phyloP scores from a whole-genome alignment of 1,139 yeast species.

The Scheffersomyces titani region DNA sequence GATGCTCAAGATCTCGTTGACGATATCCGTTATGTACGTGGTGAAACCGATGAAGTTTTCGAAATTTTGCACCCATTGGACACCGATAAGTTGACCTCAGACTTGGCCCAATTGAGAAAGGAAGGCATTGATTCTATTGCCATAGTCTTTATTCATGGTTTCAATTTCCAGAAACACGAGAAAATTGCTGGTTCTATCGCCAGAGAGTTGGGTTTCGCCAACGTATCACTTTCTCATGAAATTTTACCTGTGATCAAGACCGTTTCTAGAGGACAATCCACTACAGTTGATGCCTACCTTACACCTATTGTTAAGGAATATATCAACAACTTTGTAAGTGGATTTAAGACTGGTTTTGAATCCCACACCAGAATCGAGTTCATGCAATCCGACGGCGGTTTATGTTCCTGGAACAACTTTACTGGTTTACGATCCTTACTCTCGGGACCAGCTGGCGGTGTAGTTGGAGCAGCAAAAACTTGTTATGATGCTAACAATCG shows the following conservation, averaged over 20 bases:
- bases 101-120: conserved; percentile 44
- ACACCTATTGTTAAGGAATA: conserved; percentile 72
- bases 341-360: conserved; percentile 51
- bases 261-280: conserved; percentile 69
- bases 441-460: conserved; percentile 65
- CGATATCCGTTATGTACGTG: conserved; percentile 30
- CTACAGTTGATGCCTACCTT: conserved; percentile 75
- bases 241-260: conserved; percentile 75
- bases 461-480: conserved; percentile 55
- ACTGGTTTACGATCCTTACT: conserved; percentile 53
- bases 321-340: conserved; percentile 59
- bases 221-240: conserved; percentile 62
- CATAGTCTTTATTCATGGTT: conserved; percentile 68
- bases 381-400: conserved; percentile 64
- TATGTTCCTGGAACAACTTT: conserved; percentile 48
- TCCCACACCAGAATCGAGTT: conserved; percentile 38
- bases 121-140: conserved; percentile 68
- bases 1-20: conserved; percentile 18
- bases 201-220: conserved; percentile 51
- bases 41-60: conserved; percentile 66
- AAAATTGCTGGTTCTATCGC: conserved; percentile 58
- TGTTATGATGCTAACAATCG: conserved; percentile 41
- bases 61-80: conserved; percentile 55
- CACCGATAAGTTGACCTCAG: conserved; percentile 33
- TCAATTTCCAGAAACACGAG: conserved; percentile 70